These are phyloP conservation scores for Akanthomyces lecanii DNA, from an alignment of 2,329 filamentous ascomycete species.

Conservation along the genomic window DNA sequence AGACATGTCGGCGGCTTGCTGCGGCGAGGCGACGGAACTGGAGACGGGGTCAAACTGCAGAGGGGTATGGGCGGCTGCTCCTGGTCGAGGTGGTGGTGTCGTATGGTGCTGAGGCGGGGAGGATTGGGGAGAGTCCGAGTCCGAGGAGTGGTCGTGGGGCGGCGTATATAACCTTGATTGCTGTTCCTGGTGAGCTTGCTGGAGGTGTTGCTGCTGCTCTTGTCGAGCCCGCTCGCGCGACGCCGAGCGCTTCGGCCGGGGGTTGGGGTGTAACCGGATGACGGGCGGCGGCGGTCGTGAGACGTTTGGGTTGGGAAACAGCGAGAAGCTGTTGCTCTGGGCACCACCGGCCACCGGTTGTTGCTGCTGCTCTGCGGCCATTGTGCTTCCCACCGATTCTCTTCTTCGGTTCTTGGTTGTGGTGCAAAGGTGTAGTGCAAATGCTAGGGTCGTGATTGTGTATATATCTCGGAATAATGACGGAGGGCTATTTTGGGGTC, in stretches of 20 bases:
- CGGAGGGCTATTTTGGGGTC: background rate
- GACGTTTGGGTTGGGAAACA: conserved; percentile 50
- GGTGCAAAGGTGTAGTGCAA: background rate
- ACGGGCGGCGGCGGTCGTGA: conserved; percentile 35
- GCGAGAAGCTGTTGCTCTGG: conserved; percentile 43
- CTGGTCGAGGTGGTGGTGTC: conserved; percentile 25
- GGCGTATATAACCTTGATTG: conserved; percentile 4
- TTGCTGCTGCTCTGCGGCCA: conserved; percentile 36
- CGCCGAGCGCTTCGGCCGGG: conserved; percentile 35
- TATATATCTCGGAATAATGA: background rate
- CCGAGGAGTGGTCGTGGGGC: conserved; percentile 16
- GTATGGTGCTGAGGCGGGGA: conserved; percentile 29
- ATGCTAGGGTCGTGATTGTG: background rate
- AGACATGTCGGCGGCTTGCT: conserved; percentile 38
- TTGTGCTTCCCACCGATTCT: conserved; percentile 19
- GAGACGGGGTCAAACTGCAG: conserved; percentile 21
- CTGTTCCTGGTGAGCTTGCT: conserved; percentile 21
- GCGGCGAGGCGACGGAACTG: conserved; percentile 22
- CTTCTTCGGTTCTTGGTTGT: background rate
- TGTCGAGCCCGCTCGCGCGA: conserved; percentile 29
- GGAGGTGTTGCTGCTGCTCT: conserved; percentile 7
- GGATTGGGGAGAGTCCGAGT: conserved; percentile 20
- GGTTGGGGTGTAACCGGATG: conserved; percentile 36
- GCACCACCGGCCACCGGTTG: conserved; percentile 23
- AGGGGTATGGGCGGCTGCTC: conserved; percentile 27